Evolutionary conservation across 768 basidiomycete genomes (phyloP).

Genomic region (Tylopilus subfusipes): DNA sequence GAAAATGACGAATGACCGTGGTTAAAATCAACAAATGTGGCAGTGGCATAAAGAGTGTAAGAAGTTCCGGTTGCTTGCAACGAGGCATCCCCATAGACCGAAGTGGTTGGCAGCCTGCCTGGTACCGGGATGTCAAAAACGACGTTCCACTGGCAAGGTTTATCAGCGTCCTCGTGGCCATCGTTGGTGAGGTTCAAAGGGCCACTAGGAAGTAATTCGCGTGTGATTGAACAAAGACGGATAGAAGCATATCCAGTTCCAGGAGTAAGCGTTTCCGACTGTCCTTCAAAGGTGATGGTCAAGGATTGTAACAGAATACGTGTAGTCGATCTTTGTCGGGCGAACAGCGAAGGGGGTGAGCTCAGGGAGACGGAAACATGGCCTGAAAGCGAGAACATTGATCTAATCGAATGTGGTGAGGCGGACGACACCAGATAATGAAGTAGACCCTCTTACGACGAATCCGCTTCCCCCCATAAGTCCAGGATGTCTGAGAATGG

Average conservation of each 20-base stretch:
- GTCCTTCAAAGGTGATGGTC: constrained; percentile 78
- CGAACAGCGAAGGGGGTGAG: constrained; percentile 55
- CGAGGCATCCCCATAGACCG: constrained; percentile 41
- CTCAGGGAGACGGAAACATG: constrained; percentile 65
- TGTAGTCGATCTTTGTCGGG: constrained; percentile 43
- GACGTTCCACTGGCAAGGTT: constrained; percentile 66
- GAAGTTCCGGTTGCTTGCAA: constrained; percentile 52
- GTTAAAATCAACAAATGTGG: constrained; percentile 50
- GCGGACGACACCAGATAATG: neutral
- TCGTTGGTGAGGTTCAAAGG: constrained; percentile 63
- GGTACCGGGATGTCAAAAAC: constrained; percentile 82
- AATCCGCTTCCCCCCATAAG: constrained; percentile 68
- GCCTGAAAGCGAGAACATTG: constrained; percentile 85
- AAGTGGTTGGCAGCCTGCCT: constrained; percentile 79
- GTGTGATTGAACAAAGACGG: constrained; percentile 64
- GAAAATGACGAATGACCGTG: constrained; percentile 43
- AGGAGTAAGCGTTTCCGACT: constrained; percentile 68
- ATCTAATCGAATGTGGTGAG: constrained; percentile 42
- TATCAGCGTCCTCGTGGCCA: constrained; percentile 52
- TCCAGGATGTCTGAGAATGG: constrained; percentile 56
- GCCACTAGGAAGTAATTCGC: constrained; percentile 49
- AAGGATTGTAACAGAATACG: constrained; percentile 66
- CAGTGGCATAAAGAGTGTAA: constrained; percentile 67
- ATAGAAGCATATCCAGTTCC: constrained; percentile 62
- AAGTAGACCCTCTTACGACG: constrained; percentile 45